Percentiles rank a stretch among this genome's conserved stretches.
Conservation (phyloP, 768 basidiomycete genomes). For the Macrolepiota fuliginosa region DNA sequence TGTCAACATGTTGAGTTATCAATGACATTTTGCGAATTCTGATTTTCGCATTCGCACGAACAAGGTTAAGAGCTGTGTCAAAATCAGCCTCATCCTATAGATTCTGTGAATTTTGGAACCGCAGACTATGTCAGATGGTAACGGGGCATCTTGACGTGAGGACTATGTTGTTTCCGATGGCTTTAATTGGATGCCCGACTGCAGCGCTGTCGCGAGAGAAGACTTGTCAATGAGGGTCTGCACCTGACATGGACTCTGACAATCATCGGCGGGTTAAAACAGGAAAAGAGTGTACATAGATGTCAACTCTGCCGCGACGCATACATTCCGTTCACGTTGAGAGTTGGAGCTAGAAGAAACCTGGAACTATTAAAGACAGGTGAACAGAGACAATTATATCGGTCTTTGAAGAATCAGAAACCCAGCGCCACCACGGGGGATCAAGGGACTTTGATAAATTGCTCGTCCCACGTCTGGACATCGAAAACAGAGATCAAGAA, state of each 20-base stretch:
- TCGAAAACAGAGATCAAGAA: not conserved
- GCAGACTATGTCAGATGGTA: not conserved
- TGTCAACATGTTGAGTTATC: not conserved
- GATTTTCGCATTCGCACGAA: not conserved
- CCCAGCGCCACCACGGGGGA: not conserved
- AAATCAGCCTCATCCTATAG: not conserved
- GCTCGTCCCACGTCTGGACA: not conserved
- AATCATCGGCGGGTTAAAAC: not conserved
- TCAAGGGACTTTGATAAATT: slow-evolving; percentile 7
- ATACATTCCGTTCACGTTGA: not conserved
- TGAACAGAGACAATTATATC: not conserved
- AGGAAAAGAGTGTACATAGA: not conserved
- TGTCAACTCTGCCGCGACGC: not conserved
- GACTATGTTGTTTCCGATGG: not conserved
- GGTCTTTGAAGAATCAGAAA: not conserved
- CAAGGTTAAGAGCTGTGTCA: not conserved
- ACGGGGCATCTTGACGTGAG: not conserved
- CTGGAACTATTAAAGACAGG: not conserved
- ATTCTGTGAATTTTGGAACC: not conserved
- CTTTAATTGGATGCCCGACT: too few species aligned
- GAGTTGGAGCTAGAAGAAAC: not conserved
- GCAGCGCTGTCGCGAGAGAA: too few species aligned
- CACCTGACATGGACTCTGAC: too few species aligned
- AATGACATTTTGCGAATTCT: not conserved
- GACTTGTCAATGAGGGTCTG: too few species aligned